Conservation (phyloP, 2,329 filamentous ascomycete genomes). For the Ophiosphaerella herpotricha region DNA sequence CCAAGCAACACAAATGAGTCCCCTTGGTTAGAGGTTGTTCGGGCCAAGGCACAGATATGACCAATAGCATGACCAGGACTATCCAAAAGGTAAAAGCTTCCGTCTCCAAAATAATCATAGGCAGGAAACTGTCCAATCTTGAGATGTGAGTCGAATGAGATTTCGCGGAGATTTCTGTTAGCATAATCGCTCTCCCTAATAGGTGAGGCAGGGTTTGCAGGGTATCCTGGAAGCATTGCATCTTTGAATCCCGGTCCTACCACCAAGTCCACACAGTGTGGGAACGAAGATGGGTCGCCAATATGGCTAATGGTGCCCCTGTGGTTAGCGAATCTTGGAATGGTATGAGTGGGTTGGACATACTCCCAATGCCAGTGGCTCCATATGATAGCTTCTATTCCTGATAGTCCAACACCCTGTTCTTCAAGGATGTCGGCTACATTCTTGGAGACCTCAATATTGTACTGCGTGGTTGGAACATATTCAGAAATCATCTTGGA, state of each 20-base stretch:
- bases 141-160: conserved; percentile 18
- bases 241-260: conserved; percentile 59
- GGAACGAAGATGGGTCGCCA: conserved; percentile 57
- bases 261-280: conserved; percentile 52
- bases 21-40: conserved; percentile 35
- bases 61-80: conserved; percentile 59
- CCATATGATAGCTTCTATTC: conserved; percentile 48
- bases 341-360: background rate
- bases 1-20: conserved; percentile 34
- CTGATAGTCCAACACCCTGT: conserved; percentile 33
- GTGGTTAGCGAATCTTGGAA: background rate
- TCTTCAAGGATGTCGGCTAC: conserved; percentile 45
- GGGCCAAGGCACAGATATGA: conserved; percentile 57
- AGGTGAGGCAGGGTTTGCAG: conserved; percentile 31
- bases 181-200: conserved; percentile 30
- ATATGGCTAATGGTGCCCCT: conserved; percentile 44
- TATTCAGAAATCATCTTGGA: conserved; percentile 21
- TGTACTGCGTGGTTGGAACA: conserved; percentile 29
- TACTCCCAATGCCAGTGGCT: conserved; percentile 55
- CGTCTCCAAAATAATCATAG: conserved; percentile 61
- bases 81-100: conserved; percentile 60
- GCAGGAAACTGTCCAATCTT: conserved; percentile 53
- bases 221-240: conserved; percentile 54
- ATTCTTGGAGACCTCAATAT: conserved; percentile 50
- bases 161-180: conserved; percentile 27